A percentile compares a stretch with the other conserved stretches of the same genome.
Evolutionary conservation across 331 rosid genomes (phyloP).

Genomic region (Ulmus americana): DNA sequence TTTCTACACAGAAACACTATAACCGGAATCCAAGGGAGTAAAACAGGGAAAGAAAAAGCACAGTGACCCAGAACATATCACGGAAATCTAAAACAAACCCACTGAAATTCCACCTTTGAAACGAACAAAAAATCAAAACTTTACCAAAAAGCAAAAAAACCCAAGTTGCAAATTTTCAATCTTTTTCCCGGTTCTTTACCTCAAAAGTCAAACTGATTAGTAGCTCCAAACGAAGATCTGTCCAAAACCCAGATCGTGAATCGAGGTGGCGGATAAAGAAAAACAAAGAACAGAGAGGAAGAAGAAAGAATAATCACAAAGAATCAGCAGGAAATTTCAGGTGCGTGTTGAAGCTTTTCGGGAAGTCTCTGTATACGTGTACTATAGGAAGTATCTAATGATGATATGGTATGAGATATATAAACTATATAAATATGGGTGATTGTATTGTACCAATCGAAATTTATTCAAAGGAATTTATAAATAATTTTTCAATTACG

Average conservation of each 20-base stretch:
- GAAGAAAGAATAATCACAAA: conserved; percentile 5
- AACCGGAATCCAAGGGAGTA: conserved; percentile 67
- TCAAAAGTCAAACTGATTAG: conserved; percentile 45
- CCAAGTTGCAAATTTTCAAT: conserved; percentile 3
- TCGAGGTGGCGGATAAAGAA: conserved; percentile 27
- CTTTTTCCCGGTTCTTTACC: conserved; percentile 20
- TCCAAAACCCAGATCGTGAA: conserved; percentile 35
- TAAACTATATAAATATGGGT: neutral
- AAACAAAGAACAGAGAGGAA: conserved; percentile 3
- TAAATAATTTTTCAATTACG: too few species aligned
- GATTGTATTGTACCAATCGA: too few species aligned
- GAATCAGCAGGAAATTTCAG: conserved; percentile 10
- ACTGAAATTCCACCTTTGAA: conserved; percentile 24
- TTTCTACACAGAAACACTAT: conserved; percentile 35
- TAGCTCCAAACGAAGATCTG: conserved; percentile 38
- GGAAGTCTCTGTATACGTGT: conserved; percentile 13
- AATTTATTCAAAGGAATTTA: too few species aligned
- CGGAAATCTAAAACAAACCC: conserved; percentile 31
- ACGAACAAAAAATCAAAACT: neutral
- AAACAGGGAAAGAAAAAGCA: conserved; percentile 49
- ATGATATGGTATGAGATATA: neutral
- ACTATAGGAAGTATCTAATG: neutral
- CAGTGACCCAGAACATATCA: conserved; percentile 40
- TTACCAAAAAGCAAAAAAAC: neutral
- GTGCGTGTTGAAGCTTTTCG: conserved; percentile 29